Base-by-base conservation (phyloP, 345 rosid genomes). In the Dipteronia dyeriana region DNA sequence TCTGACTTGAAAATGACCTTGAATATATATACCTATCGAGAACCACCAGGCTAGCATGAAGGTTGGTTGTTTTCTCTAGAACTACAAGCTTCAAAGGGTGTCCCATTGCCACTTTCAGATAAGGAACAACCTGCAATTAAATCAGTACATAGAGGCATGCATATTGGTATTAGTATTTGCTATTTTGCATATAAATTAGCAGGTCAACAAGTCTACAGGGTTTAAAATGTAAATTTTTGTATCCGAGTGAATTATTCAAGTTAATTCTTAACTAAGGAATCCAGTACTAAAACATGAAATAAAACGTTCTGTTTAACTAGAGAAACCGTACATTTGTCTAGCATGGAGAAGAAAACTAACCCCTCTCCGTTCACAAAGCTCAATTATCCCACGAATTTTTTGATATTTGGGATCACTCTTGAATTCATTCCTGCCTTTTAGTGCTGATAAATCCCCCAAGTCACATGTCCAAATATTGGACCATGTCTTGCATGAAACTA, bases 41-140 rank as follows among this genome's bases (percentile, higher is more conserved):
- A 66, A 84, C 82, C 17, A 80, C 86, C 0, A 80, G 82, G 65
- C 78, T 67, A 26, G 86, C 86, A 63, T 84, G 80, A 72, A 84
- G 82, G 68, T 22, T 84, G 23, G 82, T 78, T 23, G 77, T 75
- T 60, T 81, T 80, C 70, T 84, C 86, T 23, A 84, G 82, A 56
- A 80, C 79, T 38, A 84, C 78, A 6, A 84, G 82, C 80, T 51
- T 81, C 80, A 81, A 54, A 0, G 82, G 84, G n/a, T 84, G 75
- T 43, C 86, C 86, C 74, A 81, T 78, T 9, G 86, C 86, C 49
- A 84, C 68, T 68, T 78, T 76, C 45, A 84, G 72, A 43, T 68
- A 20, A 17, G 84, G 84, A 56, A 81, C 78, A 11, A 78, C 86
- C 86, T 83, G 23, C 73, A 63, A 34, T 34, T 34, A 34, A 38